Base-by-base conservation (phyloP, 805 yeast species). In the Candida glaebosa region DNA sequence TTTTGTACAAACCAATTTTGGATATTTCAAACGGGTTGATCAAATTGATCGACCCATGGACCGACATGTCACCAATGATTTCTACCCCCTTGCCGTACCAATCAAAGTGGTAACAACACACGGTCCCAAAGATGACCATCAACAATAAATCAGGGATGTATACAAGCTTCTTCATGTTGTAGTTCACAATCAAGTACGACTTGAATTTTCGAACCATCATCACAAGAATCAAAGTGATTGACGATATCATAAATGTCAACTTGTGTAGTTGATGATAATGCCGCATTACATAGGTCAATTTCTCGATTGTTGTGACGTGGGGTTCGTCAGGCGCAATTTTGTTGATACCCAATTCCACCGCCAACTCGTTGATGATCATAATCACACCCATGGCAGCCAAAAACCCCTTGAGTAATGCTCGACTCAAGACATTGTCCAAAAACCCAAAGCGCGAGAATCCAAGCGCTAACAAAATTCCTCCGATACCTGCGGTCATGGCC, bases 311-410 rank as follows among this genome's bases (percentile, higher is more conserved):
- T 18, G 62, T 45, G 15, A 44, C 17, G 45, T 58, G 58, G 2
- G 59, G 63, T 26, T 52, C 49, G 12, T 42, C 31, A 10, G 28
- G 28, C 2, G 57, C 49, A 40, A 53, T 42, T 31, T 53, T 44
- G 15, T 43, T 45, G 28, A 63, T 42, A 2, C 69, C 67, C 55
- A 61, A 63, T 56, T 56, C 86, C 78, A 51, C 78, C 76, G 85
- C 48, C 43, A 59, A 44, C 58, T 69, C 39, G 63, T 36, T 69
- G 52, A 84, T 67, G 22, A 89, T 74, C 88, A 89, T 88, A 6
- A 87, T 82, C 16, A 84, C 49, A 12, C 96, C 96, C 44, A 89
- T 87, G 3, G 93, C 93, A 9, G 88, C 81, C 31, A 89, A 78
- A 53, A 89, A 89, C 0, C 96, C 96, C 46, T 88, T 73, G 9